phyloP scores from a whole-genome alignment of 139 green algal species.

The Coelastrella sp. region DNA sequence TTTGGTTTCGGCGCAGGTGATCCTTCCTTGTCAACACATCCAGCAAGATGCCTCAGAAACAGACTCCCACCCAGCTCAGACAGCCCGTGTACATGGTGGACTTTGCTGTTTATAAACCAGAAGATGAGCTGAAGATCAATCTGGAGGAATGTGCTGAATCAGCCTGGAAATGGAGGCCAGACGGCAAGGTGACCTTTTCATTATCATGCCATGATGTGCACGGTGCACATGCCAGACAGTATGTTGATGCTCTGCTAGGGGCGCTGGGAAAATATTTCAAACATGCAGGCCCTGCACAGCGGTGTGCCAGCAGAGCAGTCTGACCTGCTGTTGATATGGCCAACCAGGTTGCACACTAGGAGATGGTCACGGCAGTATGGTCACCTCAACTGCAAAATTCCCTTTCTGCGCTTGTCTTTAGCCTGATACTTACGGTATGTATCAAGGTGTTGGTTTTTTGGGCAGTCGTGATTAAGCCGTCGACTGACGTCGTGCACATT shows the following conservation, averaged over 20 bases:
- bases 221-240: too few relatives aligned
- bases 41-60: not conserved
- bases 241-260: too few relatives aligned
- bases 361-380: too few relatives aligned
- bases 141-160: not conserved
- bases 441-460: not conserved
- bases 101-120: constrained; percentile 41
- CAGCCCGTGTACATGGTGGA: constrained; percentile 38
- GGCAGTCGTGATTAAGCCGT: not conserved
- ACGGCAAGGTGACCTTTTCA: not conserved
- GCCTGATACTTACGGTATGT: not conserved
- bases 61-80: not conserved
- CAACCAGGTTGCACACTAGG: too few relatives aligned
- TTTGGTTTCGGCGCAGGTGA: not conserved
- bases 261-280: too few relatives aligned
- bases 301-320: too few relatives aligned
- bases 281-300: too few relatives aligned
- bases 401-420: not conserved
- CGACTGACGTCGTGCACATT: not conserved
- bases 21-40: not conserved
- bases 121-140: constrained; percentile 33
- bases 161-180: not conserved
- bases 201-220: too few relatives aligned
- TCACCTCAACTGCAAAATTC: too few relatives aligned
- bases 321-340: too few relatives aligned